Evolutionary conservation across 441 rosid genomes (phyloP), one percentile per base, ranked within the genome.

Genomic region (Erodium texanum): DNA sequence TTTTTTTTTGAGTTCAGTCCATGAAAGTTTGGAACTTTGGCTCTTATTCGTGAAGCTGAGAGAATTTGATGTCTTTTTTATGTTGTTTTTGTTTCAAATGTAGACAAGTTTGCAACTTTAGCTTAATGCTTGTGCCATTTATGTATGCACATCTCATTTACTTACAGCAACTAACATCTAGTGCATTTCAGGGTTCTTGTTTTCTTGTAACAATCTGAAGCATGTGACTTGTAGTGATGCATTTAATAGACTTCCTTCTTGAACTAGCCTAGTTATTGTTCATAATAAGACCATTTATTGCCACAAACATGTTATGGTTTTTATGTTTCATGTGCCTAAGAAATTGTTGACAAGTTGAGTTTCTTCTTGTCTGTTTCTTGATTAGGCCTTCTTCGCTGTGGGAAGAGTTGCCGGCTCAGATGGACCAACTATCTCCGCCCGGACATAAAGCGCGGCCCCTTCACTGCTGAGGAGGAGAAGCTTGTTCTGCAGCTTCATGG

Each of bases 371-470:
- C 12, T 14, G 12, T 45, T 45, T 45, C 52, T 45, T 45, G 52
- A 43, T 43, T n/a, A 8, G 93, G 93, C 24, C 83, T 87, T 52
- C 84, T 80, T 63, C 80, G 88, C 3, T 82, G 93, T 65, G 86
- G 90, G 22, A 87, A 87, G 78, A 87, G 90, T 68, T 87, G 88
- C 79, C 73, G 90, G 71, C 86, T 87, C 16, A 80, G 93, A 65
- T 87, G 89, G 93, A 84, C 85, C 1, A 87, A 87, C 74, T 87
- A 87, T 66, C 81, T 87, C 14, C 75, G 87, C 71, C 90, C 90
- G 43, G 93, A 84, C 80, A 85, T 85, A 15, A 87, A 84, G 68
- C 71, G 87, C 0, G 93, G 90, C 1, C 87, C 90, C 63, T 85
- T 87, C 76, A 82, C 87, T 65, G 63, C 73, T 0, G 88, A 87